Base-by-base conservation (phyloP, 2,329 filamentous ascomycete species). In the Epichloe festucae region DNA sequence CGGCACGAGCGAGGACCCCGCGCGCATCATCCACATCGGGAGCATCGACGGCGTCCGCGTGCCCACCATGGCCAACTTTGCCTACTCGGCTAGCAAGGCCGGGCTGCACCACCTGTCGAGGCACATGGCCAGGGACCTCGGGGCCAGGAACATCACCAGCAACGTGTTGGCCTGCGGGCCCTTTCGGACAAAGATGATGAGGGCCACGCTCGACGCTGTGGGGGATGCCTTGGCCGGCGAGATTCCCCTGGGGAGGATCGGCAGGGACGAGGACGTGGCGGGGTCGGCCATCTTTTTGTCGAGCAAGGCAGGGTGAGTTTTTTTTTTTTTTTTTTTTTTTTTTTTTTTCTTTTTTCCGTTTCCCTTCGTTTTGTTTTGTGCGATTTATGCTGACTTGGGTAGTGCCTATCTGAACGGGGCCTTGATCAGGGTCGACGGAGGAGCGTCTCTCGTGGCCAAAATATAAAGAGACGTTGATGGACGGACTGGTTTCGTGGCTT, bases 161-260 rank as follows among this genome's bases (percentile, higher is more conserved):
- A 89, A 89, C 62, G 79, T 81, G 3, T 67, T 89, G 52, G 85
- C 85, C 5, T 87, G 84, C 60, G 85, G 85, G 3, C 84, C 84
- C 3, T 85, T 85, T 54, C 73, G 81, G 56, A 81, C 74, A 54
- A 83, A 82, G 70, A 85, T 85, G 82, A 83, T 83, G 79, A 74
- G 73, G 52, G 74, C 73, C 19, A 79, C 78, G 53, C 67, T 85
- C 54, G 73, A 79, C 54, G 67, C 71, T 36, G 75, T 75, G 53
- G 71, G 71, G 46, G 76, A 78, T 4, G 64, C 64, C 6, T 82
- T 85, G 57, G 72, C 73, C 52, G 68, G 66, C 0, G 74, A 74
- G 3, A 81, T 85, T 54, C 85, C 85, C 10, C 61, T 88, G 57
- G 76, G 78, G 0, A 70, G 85, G 35, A 85, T 88, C 58, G 85